Conservation (phyloP, 1,284 basidiomycete species). For the Pholiota adiposa region DNA sequence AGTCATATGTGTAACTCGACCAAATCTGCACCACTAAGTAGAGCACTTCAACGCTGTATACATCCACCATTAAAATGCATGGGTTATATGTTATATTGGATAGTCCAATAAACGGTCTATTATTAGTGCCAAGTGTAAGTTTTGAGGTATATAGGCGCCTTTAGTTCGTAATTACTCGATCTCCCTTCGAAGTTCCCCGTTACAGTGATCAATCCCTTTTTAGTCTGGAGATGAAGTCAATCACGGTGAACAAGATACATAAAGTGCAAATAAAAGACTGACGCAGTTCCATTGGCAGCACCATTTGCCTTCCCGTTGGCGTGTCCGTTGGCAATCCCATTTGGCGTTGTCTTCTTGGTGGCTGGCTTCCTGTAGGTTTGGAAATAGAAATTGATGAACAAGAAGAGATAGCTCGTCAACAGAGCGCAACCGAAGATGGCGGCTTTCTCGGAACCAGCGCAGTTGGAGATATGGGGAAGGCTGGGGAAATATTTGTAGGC, state of each 20-base stretch:
- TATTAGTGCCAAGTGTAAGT: conserved; percentile 40
- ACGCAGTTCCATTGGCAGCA: conserved; percentile 29
- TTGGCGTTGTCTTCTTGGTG: conserved; percentile 44
- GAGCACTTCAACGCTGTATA: neutral
- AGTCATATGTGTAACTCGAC: neutral
- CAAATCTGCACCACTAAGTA: neutral
- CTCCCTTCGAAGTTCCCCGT: conserved; percentile 9
- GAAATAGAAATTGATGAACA: conserved; percentile 93
- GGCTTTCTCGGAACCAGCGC: conserved; percentile 88
- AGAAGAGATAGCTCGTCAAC: conserved; percentile 86
- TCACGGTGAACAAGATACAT: conserved; percentile 9
- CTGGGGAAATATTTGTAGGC: conserved; percentile 63
- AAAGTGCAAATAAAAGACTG: conserved; percentile 14
- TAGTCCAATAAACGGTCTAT: conserved; percentile 26
- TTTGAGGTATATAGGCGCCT: conserved; percentile 40
- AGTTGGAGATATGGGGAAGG: conserved; percentile 78
- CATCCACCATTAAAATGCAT: conserved; percentile 1
- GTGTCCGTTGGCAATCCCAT: conserved; percentile 40
- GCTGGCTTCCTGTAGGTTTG: conserved; percentile 78
- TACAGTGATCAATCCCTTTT: conserved; percentile 30
- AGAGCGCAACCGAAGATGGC: conserved; percentile 90
- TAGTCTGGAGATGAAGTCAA: conserved; percentile 26
- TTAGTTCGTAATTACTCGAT: conserved; percentile 34
- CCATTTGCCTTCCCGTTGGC: conserved; percentile 26
- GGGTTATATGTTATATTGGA: conserved; percentile 12